Percentiles rank a stretch among this genome's conserved stretches.
Evolutionary conservation across 2,329 filamentous ascomycete species (phyloP).

Genomic region (Cladosporium velox): DNA sequence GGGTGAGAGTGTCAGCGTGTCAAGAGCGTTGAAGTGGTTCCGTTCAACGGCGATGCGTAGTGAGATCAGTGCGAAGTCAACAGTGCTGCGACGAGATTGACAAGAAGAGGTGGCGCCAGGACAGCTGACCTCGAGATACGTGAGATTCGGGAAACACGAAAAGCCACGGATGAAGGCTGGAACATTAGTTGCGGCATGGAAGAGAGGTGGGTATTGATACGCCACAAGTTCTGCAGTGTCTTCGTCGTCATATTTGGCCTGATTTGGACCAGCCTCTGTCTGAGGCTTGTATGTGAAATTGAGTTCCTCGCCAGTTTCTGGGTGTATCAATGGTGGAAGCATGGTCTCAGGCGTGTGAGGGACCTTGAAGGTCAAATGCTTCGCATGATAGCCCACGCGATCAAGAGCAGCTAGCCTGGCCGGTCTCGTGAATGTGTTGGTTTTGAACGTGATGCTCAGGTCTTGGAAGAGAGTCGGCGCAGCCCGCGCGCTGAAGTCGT

Average conservation of each 20-base stretch:
- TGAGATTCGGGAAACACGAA: slow-evolving; percentile 66
- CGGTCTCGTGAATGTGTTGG: slow-evolving; percentile 74
- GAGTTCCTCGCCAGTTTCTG: slow-evolving; percentile 73
- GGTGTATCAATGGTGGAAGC: slow-evolving; percentile 80
- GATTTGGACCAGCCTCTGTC: slow-evolving; percentile 54
- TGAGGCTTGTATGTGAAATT: slow-evolving; percentile 81
- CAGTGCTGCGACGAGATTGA: slow-evolving; percentile 72
- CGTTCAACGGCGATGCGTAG: slow-evolving; percentile 80
- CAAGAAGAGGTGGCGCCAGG: slow-evolving; percentile 68
- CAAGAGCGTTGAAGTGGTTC: slow-evolving; percentile 64
- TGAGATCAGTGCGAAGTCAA: slow-evolving; percentile 88
- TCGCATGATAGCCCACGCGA: slow-evolving; percentile 75
- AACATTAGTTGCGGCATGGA: slow-evolving; percentile 87
- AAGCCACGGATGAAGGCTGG: slow-evolving; percentile 79
- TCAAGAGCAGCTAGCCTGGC: slow-evolving; percentile 72
- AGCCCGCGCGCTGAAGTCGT: slow-evolving; percentile 69
- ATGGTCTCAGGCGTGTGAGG: slow-evolving; percentile 78
- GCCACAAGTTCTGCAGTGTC: slow-evolving; percentile 80
- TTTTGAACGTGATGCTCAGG: slow-evolving; percentile 68
- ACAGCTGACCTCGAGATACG: slow-evolving; percentile 74
- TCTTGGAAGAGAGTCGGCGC: slow-evolving; percentile 70
- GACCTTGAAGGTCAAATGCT: slow-evolving; percentile 75
- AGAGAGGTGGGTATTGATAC: slow-evolving; percentile 83
- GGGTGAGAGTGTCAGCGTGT: slow-evolving; percentile 69
- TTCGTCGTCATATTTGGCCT: slow-evolving; percentile 76